A percentile compares a stretch with the other conserved stretches of the same genome.
These are phyloP conservation scores for Nicotiana tabacum DNA, from an alignment of 257 asterid species.

Conservation along the genomic window DNA sequence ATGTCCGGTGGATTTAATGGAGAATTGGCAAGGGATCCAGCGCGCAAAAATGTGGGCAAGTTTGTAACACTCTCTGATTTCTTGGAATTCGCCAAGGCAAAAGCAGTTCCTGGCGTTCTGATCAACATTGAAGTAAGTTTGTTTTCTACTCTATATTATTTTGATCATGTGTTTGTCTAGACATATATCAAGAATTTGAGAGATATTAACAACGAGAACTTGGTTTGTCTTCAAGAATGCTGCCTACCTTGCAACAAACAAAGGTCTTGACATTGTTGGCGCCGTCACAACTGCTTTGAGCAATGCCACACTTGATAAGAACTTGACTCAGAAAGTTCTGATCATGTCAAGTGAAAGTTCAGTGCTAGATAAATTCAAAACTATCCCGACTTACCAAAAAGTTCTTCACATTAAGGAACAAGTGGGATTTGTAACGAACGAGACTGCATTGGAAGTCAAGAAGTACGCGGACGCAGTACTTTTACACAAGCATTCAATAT, in stretches of 20 bases:
- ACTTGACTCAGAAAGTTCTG: conserved; percentile 1
- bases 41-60: conserved; percentile 10
- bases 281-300: conserved; percentile 9
- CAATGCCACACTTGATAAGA: conserved; percentile 3
- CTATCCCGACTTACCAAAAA: conserved; percentile 1
- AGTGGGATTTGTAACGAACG: conserved; percentile 25
- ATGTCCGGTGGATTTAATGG: conserved; percentile 3
- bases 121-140: conserved; percentile 11
- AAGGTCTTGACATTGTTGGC: conserved; percentile 9
- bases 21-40: conserved; percentile 10
- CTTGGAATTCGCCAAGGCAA: conserved; percentile 12
- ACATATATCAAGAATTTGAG: neutral
- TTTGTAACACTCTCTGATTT: conserved; percentile 14
- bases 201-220: neutral
- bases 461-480: conserved; percentile 70
- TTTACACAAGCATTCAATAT: conserved; percentile 48
- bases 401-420: conserved; percentile 1
- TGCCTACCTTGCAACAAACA: conserved; percentile 10
- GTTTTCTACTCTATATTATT: neutral
- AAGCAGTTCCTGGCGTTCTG: conserved; percentile 2
- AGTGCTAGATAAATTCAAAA: conserved; percentile 1
- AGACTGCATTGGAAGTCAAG: conserved; percentile 56
- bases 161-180: neutral
- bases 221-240: conserved; percentile 1
- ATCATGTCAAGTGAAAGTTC: conserved; percentile 11